Evolutionary conservation across 805 yeast species (phyloP).

Genomic region (Jamesozyma spencerorum): DNA sequence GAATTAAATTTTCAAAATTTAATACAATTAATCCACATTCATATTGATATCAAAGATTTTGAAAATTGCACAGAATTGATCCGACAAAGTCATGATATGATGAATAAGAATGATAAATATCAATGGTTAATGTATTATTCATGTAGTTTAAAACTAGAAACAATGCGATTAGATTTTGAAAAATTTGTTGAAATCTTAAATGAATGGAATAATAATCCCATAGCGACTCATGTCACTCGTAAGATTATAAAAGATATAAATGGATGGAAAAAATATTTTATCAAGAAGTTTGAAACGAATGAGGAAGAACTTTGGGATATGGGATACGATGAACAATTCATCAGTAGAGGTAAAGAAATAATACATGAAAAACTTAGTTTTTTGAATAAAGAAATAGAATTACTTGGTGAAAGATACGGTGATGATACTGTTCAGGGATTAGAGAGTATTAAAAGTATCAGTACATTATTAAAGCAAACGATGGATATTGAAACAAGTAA

Average conservation of each 20-base stretch:
- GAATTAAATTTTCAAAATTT: conserved; percentile 17
- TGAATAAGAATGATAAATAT: conserved; percentile 9
- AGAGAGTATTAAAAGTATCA: conserved; percentile 12
- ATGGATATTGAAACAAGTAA: conserved; percentile 7
- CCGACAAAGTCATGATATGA: conserved; percentile 1
- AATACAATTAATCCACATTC: conserved; percentile 16
- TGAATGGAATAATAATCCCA: conserved; percentile 21
- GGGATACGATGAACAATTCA: neutral
- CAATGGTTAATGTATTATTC: conserved; percentile 21
- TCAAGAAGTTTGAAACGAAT: conserved; percentile 3
- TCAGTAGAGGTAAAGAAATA: neutral
- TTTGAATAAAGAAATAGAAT: neutral
- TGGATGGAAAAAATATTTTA: conserved; percentile 13
- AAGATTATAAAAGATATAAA: conserved; percentile 19
- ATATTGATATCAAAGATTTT: conserved; percentile 11
- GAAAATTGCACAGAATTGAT: conserved; percentile 3
- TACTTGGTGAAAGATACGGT: conserved; percentile 14
- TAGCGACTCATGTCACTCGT: conserved; percentile 14
- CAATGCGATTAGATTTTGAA: conserved; percentile 9
- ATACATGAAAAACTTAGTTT: too few relatives aligned
- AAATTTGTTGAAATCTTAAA: conserved; percentile 10
- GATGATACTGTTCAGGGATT: conserved; percentile 18
- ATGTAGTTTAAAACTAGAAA: conserved; percentile 13
- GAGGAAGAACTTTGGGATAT: neutral
- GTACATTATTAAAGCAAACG: conserved; percentile 9